Evolutionary conservation across 176 grass and related monocot genomes (phyloP), one percentile per base, ranked within the genome.

Genomic region (Juncus effusus): DNA sequence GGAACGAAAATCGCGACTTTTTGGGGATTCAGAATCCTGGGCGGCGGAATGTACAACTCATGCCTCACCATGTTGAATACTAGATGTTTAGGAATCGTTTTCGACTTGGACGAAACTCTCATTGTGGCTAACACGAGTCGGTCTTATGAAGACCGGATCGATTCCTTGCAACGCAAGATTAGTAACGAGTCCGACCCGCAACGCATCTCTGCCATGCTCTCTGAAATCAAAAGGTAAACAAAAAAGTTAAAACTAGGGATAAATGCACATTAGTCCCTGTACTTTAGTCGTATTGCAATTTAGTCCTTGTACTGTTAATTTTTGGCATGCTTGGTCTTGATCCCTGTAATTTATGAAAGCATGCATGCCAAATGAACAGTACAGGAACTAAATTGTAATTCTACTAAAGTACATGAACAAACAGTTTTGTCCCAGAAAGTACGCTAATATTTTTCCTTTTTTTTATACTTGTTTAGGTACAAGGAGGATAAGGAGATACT

Each of bases 71-170:
- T 99, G 89, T 77, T 99, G 69, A 99, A 99, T 74, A 83, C 88
- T 47, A 77, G 85, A 37, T 99, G 94, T 76, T 85, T 99, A 0
- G 85, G 83, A 61, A 93, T 99, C 14, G 94, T 99, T 64, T 99
- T 99, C 82, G 94, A 99, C 62, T 83, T 99, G 61, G 94, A 99
- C 73, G 94, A 99, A 73, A 99, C 94, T 64, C 84, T 99, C 77
- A 69, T 99, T 61, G 88, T 99, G 35, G 85, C 94, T 72, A 89
- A 87, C 76, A 99, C 94, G 41, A 78, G 76, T 55, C 80, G 88
- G 39, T 85, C 88, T 54, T 99, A 92, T 74, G 94, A 99, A 67
- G 94, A 99, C 56, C 83, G 88, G 77, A 93, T 99, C 73, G 94
- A 99, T 70, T 78, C 69, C 8, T 74, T 99, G 67, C 88, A 99